Evolutionary conservation across 1,284 basidiomycete species (phyloP).

Genomic region (Heimioporus punctisporus): DNA sequence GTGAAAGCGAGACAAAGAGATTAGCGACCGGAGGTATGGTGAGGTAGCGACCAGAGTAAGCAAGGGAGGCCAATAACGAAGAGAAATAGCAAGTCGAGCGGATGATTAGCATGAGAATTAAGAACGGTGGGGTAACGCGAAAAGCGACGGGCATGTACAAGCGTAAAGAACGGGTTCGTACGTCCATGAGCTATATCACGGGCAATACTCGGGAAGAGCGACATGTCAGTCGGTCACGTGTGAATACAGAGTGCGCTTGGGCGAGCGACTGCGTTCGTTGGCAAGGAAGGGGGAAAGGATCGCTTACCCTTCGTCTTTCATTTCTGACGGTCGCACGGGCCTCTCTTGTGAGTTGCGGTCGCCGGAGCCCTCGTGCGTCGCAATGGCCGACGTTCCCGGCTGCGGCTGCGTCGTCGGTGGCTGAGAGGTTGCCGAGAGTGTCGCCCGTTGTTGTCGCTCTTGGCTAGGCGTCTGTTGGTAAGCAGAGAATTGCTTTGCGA

Average conservation of each 20-base stretch:
- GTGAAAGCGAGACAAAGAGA: conserved; percentile 38
- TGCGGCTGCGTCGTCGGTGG: conserved; percentile 8
- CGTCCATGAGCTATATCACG: conserved; percentile 31
- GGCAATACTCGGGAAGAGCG: conserved; percentile 15
- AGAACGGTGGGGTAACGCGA: conserved; percentile 18
- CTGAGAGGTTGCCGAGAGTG: conserved; percentile 12
- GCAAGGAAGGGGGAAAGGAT: conserved; percentile 25
- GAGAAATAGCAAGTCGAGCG: conserved; percentile 31
- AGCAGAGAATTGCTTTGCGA: conserved; percentile 70
- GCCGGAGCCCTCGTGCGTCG: conserved; percentile 35
- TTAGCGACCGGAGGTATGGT: conserved; percentile 36
- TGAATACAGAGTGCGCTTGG: conserved; percentile 7
- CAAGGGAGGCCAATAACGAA: conserved; percentile 38
- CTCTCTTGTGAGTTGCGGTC: conserved; percentile 28
- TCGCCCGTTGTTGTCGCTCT: conserved; percentile 54
- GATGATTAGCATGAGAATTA: conserved; percentile 31
- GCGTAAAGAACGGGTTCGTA: conserved; percentile 18
- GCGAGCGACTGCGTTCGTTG: conserved; percentile 16
- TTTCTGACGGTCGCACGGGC: conserved; percentile 75
- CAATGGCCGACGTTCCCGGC: conserved; percentile 30
- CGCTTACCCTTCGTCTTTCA: conserved; percentile 96
- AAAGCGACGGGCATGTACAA: conserved; percentile 22
- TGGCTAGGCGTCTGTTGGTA: conserved; percentile 72
- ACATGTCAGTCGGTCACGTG: conserved; percentile 8
- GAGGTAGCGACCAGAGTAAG: conserved; percentile 38